These are phyloP conservation scores for Suhomyces bribrorum DNA, from an alignment of 1,139 yeast genomes.

Conservation along the genomic window DNA sequence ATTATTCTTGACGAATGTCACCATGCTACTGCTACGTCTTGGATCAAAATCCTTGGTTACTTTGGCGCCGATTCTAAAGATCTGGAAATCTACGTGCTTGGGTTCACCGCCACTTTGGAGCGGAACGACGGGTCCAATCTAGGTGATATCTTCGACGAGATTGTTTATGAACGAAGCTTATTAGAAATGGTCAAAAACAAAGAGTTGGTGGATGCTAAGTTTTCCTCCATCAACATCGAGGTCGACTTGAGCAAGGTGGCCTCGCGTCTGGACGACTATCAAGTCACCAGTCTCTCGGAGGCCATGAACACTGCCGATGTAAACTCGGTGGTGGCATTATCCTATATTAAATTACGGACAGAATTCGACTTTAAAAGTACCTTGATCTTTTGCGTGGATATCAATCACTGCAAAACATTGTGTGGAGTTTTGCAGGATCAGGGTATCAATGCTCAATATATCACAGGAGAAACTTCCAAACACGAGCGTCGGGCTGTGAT, in stretches of 20 bases:
- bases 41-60: slow-evolving; percentile 56
- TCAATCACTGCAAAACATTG: slow-evolving; percentile 62
- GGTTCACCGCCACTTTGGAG: slow-evolving; percentile 82
- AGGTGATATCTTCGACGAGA: slow-evolving; percentile 64
- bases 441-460: slow-evolving; percentile 73
- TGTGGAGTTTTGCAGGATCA: slow-evolving; percentile 53
- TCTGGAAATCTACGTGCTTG: slow-evolving; percentile 60
- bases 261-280: slow-evolving; percentile 53
- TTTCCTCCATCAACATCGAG: slow-evolving; percentile 56
- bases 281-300: slow-evolving; percentile 48
- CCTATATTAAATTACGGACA: slow-evolving; percentile 53
- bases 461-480: slow-evolving; percentile 65
- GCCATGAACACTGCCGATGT: slow-evolving; percentile 56
- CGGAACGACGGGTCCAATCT: slow-evolving; percentile 68
- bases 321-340: slow-evolving; percentile 56
- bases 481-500: slow-evolving; percentile 55
- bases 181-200: slow-evolving; percentile 67
- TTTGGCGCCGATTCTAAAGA: slow-evolving; percentile 51
- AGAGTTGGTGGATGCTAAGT: slow-evolving; percentile 69
- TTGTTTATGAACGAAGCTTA: slow-evolving; percentile 70
- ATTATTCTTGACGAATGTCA: slow-evolving; percentile 92
- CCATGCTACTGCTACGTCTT: slow-evolving; percentile 79
- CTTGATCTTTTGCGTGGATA: slow-evolving; percentile 74
- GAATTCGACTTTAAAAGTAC: slow-evolving; percentile 55
- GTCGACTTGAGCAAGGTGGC: slow-evolving; percentile 38